These are phyloP conservation scores for Drechmeria coniospora DNA, from an alignment of 2,329 filamentous ascomycete species.

Conservation along the genomic window DNA sequence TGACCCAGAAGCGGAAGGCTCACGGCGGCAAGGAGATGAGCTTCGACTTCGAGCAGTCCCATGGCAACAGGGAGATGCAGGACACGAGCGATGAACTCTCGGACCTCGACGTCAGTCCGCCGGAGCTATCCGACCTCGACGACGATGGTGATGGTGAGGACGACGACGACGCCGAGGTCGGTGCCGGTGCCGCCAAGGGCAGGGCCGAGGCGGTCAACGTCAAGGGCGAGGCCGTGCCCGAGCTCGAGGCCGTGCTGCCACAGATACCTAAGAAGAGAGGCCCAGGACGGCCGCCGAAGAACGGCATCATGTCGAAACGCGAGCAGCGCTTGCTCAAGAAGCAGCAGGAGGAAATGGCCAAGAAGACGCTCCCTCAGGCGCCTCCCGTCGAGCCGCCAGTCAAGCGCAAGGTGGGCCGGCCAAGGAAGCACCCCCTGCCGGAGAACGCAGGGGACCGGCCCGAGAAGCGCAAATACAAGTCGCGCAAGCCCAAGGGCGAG, in stretches of 20 bases:
- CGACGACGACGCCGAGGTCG: constrained; percentile 8
- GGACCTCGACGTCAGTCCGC: constrained; percentile 24
- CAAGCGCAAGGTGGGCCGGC: constrained; percentile 51
- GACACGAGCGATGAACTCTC: constrained; percentile 40
- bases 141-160: constrained; percentile 13
- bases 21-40: constrained; percentile 55
- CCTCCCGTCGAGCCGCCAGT: constrained; percentile 33
- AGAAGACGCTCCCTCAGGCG: constrained; percentile 33
- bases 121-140: constrained; percentile 23
- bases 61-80: constrained; percentile 38
- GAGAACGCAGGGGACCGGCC: constrained; percentile 37
- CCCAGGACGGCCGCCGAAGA: constrained; percentile 68
- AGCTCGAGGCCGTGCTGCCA: constrained; percentile 21
- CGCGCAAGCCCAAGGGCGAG: constrained; percentile 38
- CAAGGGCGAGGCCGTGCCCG: constrained; percentile 14
- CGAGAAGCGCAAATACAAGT: constrained; percentile 53
- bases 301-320: constrained; percentile 70
- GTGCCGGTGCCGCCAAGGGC: constrained; percentile 9
- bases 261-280: constrained; percentile 52
- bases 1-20: constrained; percentile 31
- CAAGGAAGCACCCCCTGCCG: constrained; percentile 45
- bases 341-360: constrained; percentile 28
- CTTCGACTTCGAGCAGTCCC: constrained; percentile 52
- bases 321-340: constrained; percentile 52
- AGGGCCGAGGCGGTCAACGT: constrained; percentile 14